Conservation (phyloP, 345 rosid species). For the Citrus maxima region DNA sequence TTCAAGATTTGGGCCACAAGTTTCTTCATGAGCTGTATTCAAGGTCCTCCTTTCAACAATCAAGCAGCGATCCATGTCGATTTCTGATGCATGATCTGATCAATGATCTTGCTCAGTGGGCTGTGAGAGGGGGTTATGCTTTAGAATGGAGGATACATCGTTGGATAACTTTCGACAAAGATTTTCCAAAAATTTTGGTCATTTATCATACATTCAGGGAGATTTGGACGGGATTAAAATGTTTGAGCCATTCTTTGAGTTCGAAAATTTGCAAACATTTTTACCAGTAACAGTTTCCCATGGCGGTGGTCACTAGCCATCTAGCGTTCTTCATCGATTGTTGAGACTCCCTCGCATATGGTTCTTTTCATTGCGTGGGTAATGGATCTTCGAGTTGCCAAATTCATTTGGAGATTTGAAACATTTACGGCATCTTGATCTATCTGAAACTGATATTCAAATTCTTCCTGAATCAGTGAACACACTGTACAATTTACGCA, state of each 20-base stretch:
- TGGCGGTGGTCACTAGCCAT: not conserved
- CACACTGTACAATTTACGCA: not conserved
- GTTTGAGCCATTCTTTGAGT: not conserved
- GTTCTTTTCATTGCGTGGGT: not conserved
- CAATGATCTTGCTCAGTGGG: conserved; percentile 8
- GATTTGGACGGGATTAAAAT: not conserved
- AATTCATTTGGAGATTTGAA: not conserved
- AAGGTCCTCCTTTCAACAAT: not conserved
- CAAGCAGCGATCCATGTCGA: not conserved
- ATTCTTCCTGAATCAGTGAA: not conserved
- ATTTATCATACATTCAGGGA: not conserved
- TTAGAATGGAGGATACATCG: not conserved
- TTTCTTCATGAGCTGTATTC: not conserved
- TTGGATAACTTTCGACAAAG: not conserved
- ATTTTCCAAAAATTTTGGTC: not conserved
- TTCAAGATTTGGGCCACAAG: not conserved
- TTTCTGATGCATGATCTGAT: conserved; percentile 12
- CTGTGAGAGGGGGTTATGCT: not conserved
- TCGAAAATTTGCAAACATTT: not conserved
- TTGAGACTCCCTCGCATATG: not conserved
- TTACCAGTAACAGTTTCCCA: not conserved
- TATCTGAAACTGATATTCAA: not conserved
- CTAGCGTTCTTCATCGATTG: not conserved
- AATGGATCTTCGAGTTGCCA: not conserved
- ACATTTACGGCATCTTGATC: conserved; percentile 5